A percentile compares a stretch with the other conserved stretches of the same genome.
These are phyloP conservation scores for Jackrogersella multiformis DNA, from an alignment of 495 filamentous ascomycete species.

Conservation along the genomic window DNA sequence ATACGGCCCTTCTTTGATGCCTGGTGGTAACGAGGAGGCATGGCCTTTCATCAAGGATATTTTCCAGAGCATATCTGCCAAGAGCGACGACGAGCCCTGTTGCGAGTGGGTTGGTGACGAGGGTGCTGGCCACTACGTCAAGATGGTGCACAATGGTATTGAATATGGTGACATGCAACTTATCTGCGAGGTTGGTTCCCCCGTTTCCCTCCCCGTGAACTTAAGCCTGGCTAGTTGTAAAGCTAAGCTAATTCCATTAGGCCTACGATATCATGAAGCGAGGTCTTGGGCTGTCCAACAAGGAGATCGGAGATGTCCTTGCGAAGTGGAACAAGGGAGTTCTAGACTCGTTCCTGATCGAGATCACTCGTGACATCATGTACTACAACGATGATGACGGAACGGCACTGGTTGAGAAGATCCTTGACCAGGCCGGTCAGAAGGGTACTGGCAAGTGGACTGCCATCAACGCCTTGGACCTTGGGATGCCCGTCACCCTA, in stretches of 20 bases:
- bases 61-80: slow-evolving; percentile 96
- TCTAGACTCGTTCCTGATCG: slow-evolving; percentile 98
- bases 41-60: slow-evolving; percentile 99
- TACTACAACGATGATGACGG: slow-evolving; percentile 96
- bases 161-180: slow-evolving; percentile 99
- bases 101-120: slow-evolving; percentile 99
- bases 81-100: slow-evolving; percentile 95
- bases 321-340: slow-evolving; percentile 98
- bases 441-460: slow-evolving; percentile 99
- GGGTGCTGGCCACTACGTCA: slow-evolving; percentile 99
- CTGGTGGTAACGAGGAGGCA: slow-evolving; percentile 95
- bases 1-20: slow-evolving; percentile 97
- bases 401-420: slow-evolving; percentile 93
- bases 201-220: background rate
- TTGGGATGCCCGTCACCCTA: slow-evolving; percentile 98
- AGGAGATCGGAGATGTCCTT: slow-evolving; percentile 96
- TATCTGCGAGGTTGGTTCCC: slow-evolving; percentile 85
- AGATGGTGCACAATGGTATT: slow-evolving; percentile 99
- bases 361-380: slow-evolving; percentile 98
- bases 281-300: slow-evolving; percentile 80
- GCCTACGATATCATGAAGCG: slow-evolving; percentile 99
- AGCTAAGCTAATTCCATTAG: slow-evolving; percentile 57
- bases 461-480: slow-evolving; percentile 96
- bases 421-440: slow-evolving; percentile 97
- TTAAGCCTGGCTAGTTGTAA: background rate